Evolutionary conservation across 139 green algal genomes (phyloP).

Genomic region (Coccomyxa sp.): DNA sequence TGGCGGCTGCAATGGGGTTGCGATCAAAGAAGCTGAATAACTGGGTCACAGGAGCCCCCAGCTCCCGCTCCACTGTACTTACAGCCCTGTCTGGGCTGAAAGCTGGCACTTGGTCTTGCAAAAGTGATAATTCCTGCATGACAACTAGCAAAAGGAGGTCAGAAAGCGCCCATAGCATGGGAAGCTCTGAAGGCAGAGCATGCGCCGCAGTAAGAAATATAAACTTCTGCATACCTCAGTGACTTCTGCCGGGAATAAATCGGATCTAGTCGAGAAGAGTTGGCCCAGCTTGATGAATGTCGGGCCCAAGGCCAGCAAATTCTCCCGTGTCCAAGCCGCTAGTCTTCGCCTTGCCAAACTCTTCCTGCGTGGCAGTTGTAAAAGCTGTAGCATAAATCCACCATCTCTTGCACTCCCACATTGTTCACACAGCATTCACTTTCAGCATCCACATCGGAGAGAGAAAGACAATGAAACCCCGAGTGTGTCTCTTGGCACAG

Average conservation of each 20-base stretch:
- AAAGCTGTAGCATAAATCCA: too few relatives aligned
- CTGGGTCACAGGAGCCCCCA: constrained; percentile 67
- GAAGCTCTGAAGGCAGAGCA: neutral
- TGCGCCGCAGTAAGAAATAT: neutral
- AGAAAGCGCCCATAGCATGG: too few relatives aligned
- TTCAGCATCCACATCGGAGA: too few relatives aligned
- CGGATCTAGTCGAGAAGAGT: constrained; percentile 68
- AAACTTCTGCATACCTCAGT: constrained; percentile 18
- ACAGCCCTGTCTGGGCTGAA: constrained; percentile 76
- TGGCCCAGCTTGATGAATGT: constrained; percentile 85
- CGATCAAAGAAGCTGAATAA: constrained; percentile 86
- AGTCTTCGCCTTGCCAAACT: constrained; percentile 31
- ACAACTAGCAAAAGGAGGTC: neutral
- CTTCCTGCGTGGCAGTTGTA: constrained; percentile 11
- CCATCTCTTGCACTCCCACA: too few relatives aligned
- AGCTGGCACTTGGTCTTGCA: constrained; percentile 96
- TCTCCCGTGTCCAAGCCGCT: constrained; percentile 57
- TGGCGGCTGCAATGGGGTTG: constrained; percentile 88
- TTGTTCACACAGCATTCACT: too few relatives aligned
- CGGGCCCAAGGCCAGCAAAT: constrained; percentile 70
- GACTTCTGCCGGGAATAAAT: constrained; percentile 87
- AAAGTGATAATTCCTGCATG: constrained; percentile 88
- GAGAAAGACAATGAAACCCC: too few relatives aligned
- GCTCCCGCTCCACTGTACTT: constrained; percentile 72
- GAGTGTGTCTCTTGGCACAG: too few relatives aligned